phyloP scores from a whole-genome alignment of 2,329 filamentous ascomycete genomes.

The Beauveria sp. region DNA sequence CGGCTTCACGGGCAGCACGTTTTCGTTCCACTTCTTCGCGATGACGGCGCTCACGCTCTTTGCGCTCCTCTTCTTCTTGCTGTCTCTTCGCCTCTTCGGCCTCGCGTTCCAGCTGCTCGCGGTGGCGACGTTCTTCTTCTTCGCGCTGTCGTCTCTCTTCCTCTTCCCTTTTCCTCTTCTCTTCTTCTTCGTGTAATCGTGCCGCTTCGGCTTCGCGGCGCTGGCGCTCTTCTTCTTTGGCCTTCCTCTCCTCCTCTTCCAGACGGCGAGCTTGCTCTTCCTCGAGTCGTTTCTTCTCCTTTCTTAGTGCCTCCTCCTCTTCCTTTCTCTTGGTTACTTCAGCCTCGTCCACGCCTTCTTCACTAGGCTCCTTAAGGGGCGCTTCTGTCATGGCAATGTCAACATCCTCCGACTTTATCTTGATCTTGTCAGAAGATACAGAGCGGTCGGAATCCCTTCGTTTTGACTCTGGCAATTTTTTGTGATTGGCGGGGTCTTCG shows the following conservation, averaged over 20 bases:
- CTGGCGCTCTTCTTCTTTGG: slow-evolving; percentile 22
- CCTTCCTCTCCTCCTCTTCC: slow-evolving; percentile 24
- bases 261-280: slow-evolving; percentile 17
- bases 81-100: slow-evolving; percentile 42
- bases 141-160: slow-evolving; percentile 23
- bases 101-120: slow-evolving; percentile 38
- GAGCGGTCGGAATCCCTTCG: slow-evolving; percentile 35
- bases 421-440: slow-evolving; percentile 40
- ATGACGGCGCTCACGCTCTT: slow-evolving; percentile 39
- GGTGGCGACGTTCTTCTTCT: slow-evolving; percentile 25
- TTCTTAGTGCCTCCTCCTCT: slow-evolving; percentile 22
- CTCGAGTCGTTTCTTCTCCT: slow-evolving; percentile 11
- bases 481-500: slow-evolving; percentile 25
- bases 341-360: slow-evolving; percentile 25
- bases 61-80: slow-evolving; percentile 45
- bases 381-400: slow-evolving; percentile 51
- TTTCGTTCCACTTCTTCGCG: slow-evolving; percentile 41
- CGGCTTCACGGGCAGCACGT: slow-evolving; percentile 42
- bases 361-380: slow-evolving; percentile 21
- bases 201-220: slow-evolving; percentile 18
- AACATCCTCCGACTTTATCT: slow-evolving; percentile 48
- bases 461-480: slow-evolving; percentile 29
- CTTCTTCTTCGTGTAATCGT: slow-evolving; percentile 15
- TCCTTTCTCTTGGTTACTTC: slow-evolving; percentile 19
- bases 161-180: slow-evolving; percentile 16